Percentiles rank a stretch among this genome's conserved stretches.
Conservation (phyloP, 805 yeast genomes). For the Spencermartinsiella europaea region DNA sequence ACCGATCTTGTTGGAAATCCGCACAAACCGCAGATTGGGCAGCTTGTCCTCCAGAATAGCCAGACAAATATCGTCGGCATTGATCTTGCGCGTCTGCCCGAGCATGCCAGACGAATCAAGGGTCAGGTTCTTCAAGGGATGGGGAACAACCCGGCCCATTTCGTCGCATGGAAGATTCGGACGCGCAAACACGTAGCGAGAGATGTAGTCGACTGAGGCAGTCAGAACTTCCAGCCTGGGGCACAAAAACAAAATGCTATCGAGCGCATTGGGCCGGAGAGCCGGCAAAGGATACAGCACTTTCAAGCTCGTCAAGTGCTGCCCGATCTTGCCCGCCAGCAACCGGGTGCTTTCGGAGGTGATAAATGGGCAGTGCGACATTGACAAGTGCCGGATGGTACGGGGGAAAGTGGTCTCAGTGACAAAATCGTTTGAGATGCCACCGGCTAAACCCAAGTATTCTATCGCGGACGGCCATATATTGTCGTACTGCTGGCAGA, state of each 20-base stretch:
- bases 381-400: slow-evolving; percentile 63
- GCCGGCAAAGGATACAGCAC: slow-evolving; percentile 89
- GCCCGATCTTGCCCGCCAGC: slow-evolving; percentile 61
- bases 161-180: slow-evolving; percentile 20
- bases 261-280: slow-evolving; percentile 62
- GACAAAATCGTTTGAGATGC: slow-evolving; percentile 77
- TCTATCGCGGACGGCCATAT: slow-evolving; percentile 79
- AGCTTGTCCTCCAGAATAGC: slow-evolving; percentile 76
- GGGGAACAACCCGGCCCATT: slow-evolving; percentile 34
- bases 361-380: slow-evolving; percentile 83
- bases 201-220: slow-evolving; percentile 74
- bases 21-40: slow-evolving; percentile 58
- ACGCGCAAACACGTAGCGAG: slow-evolving; percentile 39
- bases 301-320: slow-evolving; percentile 53
- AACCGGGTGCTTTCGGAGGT: slow-evolving; percentile 59
- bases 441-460: slow-evolving; percentile 78
- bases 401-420: slow-evolving; percentile 64
- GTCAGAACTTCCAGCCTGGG: slow-evolving; percentile 62
- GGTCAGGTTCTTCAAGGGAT: slow-evolving; percentile 56
- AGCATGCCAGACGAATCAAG: slow-evolving; percentile 78
- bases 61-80: slow-evolving; percentile 82
- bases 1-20: slow-evolving; percentile 72
- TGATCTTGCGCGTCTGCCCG: slow-evolving; percentile 77
- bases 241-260: slow-evolving; percentile 67
- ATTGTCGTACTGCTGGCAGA: slow-evolving; percentile 46